Base-by-base conservation (phyloP, 106 monocot genomes). In the Triglochin maritima region DNA sequence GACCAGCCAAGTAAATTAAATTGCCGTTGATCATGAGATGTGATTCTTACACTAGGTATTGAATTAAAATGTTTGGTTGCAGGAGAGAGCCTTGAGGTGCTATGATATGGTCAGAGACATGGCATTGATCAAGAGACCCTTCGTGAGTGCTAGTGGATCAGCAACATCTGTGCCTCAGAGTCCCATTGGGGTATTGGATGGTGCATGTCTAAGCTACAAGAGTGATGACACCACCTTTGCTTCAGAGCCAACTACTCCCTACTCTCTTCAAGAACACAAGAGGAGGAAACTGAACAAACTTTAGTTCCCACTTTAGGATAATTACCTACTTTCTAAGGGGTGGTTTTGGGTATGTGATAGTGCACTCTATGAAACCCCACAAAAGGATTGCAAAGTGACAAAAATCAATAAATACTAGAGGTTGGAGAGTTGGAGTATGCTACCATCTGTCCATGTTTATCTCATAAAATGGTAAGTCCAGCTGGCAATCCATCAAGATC, bases 101-200 rank as follows among this genome's bases (percentile, higher is more conserved):
- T 80, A 73, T 81, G 83, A 78, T 56, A 59, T 73, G 47, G 78
- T 90, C 10, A 71, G 81, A 69, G 81, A 79, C 42, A 75, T 78
- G 73, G 57, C 75, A 56, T 52, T 60, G 62, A 71, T 49, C 46
- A 68, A 46, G 17, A 76, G 59, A 16, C 44, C 62, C 43, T 59
- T 49, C 14, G 80, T 80, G 43, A 62, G 56, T 62, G 69, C 66
- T 17, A 72, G 70, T 41, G 54, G 48, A 15, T 72, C 77, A 42
- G 61, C 74, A 54, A 71, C 87, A 46, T 81, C 79, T 57, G 70
- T 66, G 41, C 87, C 88, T 11, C 77, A 71, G 41, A 96, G 95
- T 70, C 95, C 95, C 47, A 86, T 80, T 85, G 90, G 87, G 6
- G 87, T 87, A 52, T 55, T 89, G 8, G 89, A 89, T 78, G 88